Evolutionary conservation across 1,284 basidiomycete genomes (phyloP), one percentile per base, ranked within the genome.

Genomic region (Tausonia pullulans): DNA sequence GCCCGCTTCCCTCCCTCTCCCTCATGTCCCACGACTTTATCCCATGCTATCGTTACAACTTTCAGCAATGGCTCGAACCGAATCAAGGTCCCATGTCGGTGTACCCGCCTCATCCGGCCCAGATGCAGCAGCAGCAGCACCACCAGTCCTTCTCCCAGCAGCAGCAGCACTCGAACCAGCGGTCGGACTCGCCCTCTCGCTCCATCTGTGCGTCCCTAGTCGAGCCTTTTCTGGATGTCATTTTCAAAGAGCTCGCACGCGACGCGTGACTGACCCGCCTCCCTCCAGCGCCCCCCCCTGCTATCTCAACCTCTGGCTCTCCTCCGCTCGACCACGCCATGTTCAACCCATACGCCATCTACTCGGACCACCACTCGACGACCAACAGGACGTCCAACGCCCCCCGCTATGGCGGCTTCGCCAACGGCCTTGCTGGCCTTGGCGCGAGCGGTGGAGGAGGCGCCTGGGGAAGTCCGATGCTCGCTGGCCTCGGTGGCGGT

Each of bases 21-120:
- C 16, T 4, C 14, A 16, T 5, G 27, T 27, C 27, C 27, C 27
- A 27, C 27, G 27, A 27, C 27, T 27, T 27, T 27, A 27, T 27
- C 27, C 27, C 27, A 27, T 27, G 27, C 27, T 27, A 27, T 27
- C 27, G 27, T 27, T 27, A 27, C 27, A 27, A 27, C 27, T 49
- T 13, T 1, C 60, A 61, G 60, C 60, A 61, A 61, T 61, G 60
- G 60, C 60, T 61, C 51, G 60, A 61, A 3, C 60, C 60, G 16
- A 16, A 51, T 6, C 58, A 40, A 5, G n/a, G 41, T 58, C 56
- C 40, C 5, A 58, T 58, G 58, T 45, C 58, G 27, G 27, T 27
- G 27, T 27, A 27, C 27, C 27, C 27, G 27, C 27, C 27, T 27
- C 27, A 27, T 27, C 27, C 27, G 27, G 27, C 27, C 27, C 27